These are phyloP conservation scores for Trametes cinnabarina DNA, from an alignment of 768 basidiomycete species.

Conservation along the genomic window DNA sequence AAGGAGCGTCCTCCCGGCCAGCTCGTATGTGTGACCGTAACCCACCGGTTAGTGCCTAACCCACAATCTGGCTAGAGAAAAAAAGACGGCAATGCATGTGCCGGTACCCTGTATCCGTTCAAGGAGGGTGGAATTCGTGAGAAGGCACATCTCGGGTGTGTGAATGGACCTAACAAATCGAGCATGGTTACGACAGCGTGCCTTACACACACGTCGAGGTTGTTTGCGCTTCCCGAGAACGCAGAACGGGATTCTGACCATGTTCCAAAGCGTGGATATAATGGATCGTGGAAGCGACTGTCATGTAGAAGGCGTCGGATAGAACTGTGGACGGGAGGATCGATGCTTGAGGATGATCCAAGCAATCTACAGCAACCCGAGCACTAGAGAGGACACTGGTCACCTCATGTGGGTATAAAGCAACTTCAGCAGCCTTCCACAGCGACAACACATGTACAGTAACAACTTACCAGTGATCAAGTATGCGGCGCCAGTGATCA, in stretches of 20 bases:
- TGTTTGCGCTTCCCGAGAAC: not conserved
- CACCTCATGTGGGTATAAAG: too few relatives aligned
- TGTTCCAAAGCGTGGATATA: not conserved
- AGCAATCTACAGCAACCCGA: too few relatives aligned
- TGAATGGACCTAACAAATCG: not conserved
- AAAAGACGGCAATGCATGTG: not conserved
- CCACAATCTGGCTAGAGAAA: slow-evolving; percentile 4
- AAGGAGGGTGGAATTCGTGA: not conserved
- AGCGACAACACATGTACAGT: too few relatives aligned
- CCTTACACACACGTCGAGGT: not conserved
- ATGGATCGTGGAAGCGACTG: not conserved
- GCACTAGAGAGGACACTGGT: too few relatives aligned
- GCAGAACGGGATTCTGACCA: not conserved
- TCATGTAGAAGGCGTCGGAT: not conserved
- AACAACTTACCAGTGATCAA: too few relatives aligned
- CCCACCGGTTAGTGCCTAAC: not conserved
- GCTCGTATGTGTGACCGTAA: slow-evolving; percentile 1
- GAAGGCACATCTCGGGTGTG: slow-evolving; percentile 1
- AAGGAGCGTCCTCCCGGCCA: not conserved
- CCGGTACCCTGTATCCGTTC: slow-evolving; percentile 3
- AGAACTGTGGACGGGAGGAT: not conserved
- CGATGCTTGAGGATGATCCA: too few relatives aligned
- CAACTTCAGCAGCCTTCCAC: too few relatives aligned
- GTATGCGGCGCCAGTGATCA: not conserved
- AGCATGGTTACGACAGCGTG: not conserved